Base-by-base conservation (phyloP, 2,329 filamentous ascomycete species). In the Blastomyces gilchristii region DNA sequence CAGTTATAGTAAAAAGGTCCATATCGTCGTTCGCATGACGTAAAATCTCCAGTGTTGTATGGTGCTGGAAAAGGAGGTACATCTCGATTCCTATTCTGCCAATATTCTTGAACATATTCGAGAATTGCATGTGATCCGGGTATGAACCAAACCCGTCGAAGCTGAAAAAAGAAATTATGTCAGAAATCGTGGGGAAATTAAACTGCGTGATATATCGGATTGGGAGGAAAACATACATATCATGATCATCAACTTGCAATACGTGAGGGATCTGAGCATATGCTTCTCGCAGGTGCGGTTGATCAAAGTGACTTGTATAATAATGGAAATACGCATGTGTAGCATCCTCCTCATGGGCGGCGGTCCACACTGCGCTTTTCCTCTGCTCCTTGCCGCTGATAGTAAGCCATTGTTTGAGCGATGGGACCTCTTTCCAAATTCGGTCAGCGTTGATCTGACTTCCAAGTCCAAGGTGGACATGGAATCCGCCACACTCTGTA, bases 101-200 rank as follows among this genome's bases (percentile, higher is more conserved):
- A 71, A 97, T 96, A 72, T 97, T 97, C 78, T 96, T 97, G 81
- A 99, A 97, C 78, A 97, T 91, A 67, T 96, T 88, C 22, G 91
- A 97, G 68, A 90, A 90, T 73, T 99, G 94, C 93, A 99, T 97
- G 73, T 97, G 95, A 66, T 96, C 91, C 0, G 94, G 94, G 71
- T 97, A 99, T 1, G 91, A 96, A 39, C 94, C 94, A 69, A 94
- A 99, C 34, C 94, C 94, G 72, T 99, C 94, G 69, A 99, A 99
- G 64, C 91, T 96, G 66, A 1, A 25, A 25, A 37, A 58, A 69
- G 63, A 71, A 47, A 70, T 53, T 61, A 43, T 22, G 34, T 66
- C 41, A 63, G 56, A 25, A 52, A 25, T 37, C 7, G 18, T 22
- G 12, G 14, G 18, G 11, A 12, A 37, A 57, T 47, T 6, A 62